Base-by-base conservation (phyloP, 768 basidiomycete genomes). In the Leccinum barrowsii region DNA sequence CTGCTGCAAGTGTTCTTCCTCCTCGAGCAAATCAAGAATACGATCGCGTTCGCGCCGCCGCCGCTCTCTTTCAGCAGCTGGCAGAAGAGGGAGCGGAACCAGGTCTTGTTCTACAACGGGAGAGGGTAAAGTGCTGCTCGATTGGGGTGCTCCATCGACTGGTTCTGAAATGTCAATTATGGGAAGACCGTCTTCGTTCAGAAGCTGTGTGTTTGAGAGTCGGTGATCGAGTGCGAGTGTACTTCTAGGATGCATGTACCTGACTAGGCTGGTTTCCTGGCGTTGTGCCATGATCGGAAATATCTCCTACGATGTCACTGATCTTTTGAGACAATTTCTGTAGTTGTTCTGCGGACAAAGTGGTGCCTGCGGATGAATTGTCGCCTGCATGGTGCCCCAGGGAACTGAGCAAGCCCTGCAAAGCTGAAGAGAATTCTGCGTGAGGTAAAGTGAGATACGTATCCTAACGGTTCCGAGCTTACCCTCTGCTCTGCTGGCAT, bases 131-230 rank as follows among this genome's bases (percentile, higher is more conserved):
- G 54, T 54, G 17, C 63, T 62, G n/a, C 63, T 62, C 26, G 58
- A 53, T 28, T 66, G 73, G 21, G 63, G 49, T n/a, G 50, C 49
- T 2, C 64, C 67, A 15, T 72, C 52, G 4, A 80, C 65, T 44
- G 83, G 84, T 66, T 92, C 90, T 30, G 79, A 80, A 57, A 92
- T 86, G 37, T 92, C 90, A 59, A 91, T 77, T 60, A 92, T 86
- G 11, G 90, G 90, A 40, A 89, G 80, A 3, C 89, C 89, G 50
- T 92, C 89, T 65, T 90, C 88, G 65, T 88, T 89, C 42, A 87
- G 64, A 54, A 86, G 76, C 89, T 91, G 59, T 7, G 65, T 59
- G 65, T 59, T 42, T 44, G 60, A 37, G 30, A 21, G 54, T 64
- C 62, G 66, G 60, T 54, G 60, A 67, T 64, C 58, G 64, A 59